phyloP scores from a whole-genome alignment of 495 filamentous ascomycete species.

The Aspergillus sparsus region DNA sequence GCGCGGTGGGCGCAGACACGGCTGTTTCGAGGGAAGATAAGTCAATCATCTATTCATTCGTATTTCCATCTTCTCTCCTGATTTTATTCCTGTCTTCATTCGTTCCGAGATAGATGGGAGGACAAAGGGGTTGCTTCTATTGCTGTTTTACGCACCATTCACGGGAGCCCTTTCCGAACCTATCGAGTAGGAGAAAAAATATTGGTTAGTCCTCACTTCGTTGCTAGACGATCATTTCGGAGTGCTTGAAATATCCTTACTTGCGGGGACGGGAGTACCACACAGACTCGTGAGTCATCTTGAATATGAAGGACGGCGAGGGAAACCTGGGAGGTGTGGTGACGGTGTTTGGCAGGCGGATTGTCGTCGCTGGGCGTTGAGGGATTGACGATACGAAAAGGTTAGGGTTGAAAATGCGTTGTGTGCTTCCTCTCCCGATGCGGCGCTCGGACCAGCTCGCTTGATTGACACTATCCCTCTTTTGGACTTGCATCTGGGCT shows the following conservation, averaged over 20 bases:
- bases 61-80: constrained; percentile 9
- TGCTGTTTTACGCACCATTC: constrained; percentile 64
- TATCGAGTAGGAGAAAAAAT: constrained; percentile 25
- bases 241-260: constrained; percentile 46
- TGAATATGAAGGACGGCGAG: constrained; percentile 38
- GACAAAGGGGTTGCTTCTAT: constrained; percentile 10
- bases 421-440: constrained; percentile 41
- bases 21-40: constrained; percentile 53
- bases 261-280: constrained; percentile 97
- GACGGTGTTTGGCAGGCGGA: constrained; percentile 42
- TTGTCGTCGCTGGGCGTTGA: constrained; percentile 46
- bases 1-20: constrained; percentile 94
- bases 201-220: constrained; percentile 18
- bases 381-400: constrained; percentile 30
- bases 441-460: constrained; percentile 41
- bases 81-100: constrained; percentile 15
- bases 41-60: constrained; percentile 20
- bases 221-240: background rate
- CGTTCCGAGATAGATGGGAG: constrained; percentile 16
- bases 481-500: constrained; percentile 14
- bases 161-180: constrained; percentile 86
- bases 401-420: constrained; percentile 44
- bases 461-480: constrained; percentile 34
- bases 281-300: constrained; percentile 99
- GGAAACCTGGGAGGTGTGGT: constrained; percentile 34